Conservation (phyloP, 331 rosid species). For the Malus hybrid region DNA sequence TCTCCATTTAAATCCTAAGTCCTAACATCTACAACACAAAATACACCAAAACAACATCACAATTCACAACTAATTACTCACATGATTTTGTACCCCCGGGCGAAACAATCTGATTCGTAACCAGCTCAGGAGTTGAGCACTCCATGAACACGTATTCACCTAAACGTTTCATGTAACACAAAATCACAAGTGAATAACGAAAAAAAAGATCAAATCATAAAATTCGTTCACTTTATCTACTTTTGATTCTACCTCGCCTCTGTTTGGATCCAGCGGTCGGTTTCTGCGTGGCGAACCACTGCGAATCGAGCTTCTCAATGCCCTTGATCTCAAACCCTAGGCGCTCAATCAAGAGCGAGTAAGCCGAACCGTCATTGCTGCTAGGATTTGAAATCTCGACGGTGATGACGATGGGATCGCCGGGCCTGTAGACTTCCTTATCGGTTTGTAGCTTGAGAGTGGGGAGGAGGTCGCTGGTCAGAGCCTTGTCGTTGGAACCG, state of each 20-base stretch:
- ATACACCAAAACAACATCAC: not conserved
- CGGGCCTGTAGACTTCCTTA: slow-evolving; percentile 79
- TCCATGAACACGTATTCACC: slow-evolving; percentile 83
- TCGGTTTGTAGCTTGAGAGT: slow-evolving; percentile 64
- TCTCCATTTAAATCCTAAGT: not conserved
- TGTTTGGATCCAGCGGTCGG: slow-evolving; percentile 68
- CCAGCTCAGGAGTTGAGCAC: slow-evolving; percentile 48
- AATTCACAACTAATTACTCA: slow-evolving; percentile 20
- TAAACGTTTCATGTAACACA: slow-evolving; percentile 18
- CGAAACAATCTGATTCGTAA: slow-evolving; percentile 71
- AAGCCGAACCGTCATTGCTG: slow-evolving; percentile 22
- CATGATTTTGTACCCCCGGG: slow-evolving; percentile 75
- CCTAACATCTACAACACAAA: not conserved
- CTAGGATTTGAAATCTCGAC: slow-evolving; percentile 58
- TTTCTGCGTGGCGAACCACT: slow-evolving; percentile 90
- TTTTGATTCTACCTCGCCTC: slow-evolving; percentile 51
- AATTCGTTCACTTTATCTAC: not conserved
- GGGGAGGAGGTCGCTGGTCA: slow-evolving; percentile 29
- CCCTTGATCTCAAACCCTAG: slow-evolving; percentile 83
- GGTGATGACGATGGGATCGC: slow-evolving; percentile 71
- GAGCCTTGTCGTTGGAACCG: slow-evolving; percentile 24
- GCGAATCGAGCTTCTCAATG: slow-evolving; percentile 74
- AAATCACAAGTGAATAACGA: not conserved
- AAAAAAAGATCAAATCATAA: not conserved
- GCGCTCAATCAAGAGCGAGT: slow-evolving; percentile 64